Conservation (phyloP, 257 asterid species). For the Galeopsis tetrahit region DNA sequence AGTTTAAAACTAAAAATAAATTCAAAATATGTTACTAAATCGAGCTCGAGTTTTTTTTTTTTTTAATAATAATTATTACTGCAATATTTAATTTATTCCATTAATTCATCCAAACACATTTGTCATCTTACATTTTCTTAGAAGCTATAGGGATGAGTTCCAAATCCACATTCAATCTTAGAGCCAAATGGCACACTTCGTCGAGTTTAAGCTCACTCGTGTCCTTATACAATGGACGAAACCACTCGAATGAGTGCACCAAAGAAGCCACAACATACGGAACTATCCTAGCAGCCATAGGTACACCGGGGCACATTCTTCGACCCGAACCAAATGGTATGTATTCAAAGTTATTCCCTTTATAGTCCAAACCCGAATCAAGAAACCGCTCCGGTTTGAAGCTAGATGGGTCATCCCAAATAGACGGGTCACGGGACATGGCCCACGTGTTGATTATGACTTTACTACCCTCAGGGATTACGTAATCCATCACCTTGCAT, state of each 20-base stretch:
- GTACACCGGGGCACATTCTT: slow-evolving; percentile 32
- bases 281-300: slow-evolving; percentile 22
- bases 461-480: slow-evolving; percentile 22
- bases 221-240: neutral
- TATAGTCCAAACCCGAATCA: slow-evolving; percentile 22
- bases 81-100: no score
- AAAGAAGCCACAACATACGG: slow-evolving; percentile 28
- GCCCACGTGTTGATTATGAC: slow-evolving; percentile 33
- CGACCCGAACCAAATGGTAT: slow-evolving; percentile 28
- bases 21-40: no score
- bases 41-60: no score
- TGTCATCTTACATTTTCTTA: neutral
- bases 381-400: slow-evolving; percentile 33
- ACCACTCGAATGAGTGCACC: slow-evolving; percentile 22
- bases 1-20: no score
- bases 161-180: slow-evolving; percentile 3
- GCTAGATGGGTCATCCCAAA: slow-evolving; percentile 25
- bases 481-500: slow-evolving; percentile 31
- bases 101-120: no score
- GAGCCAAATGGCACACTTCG: slow-evolving; percentile 6
- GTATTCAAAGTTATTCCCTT: slow-evolving; percentile 28
- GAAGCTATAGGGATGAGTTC: slow-evolving; percentile 15
- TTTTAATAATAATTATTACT: no score
- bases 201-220: slow-evolving; percentile 22
- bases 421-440: slow-evolving; percentile 20